Evolutionary conservation across 345 rosid genomes (phyloP).

Genomic region (Heritiera fomes): DNA sequence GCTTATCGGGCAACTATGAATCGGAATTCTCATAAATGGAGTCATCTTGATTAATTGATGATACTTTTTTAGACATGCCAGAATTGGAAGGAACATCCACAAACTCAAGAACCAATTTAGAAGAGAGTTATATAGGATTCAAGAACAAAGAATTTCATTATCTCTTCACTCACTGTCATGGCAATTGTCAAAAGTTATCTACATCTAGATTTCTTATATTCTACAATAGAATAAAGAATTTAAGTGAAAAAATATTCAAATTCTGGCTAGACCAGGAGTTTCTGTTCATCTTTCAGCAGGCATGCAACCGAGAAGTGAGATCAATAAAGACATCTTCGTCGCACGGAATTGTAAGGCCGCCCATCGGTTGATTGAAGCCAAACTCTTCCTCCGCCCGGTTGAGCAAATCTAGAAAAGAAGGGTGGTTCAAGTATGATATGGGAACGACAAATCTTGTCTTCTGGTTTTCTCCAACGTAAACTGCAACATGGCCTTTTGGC

Average conservation of each 20-base stretch:
- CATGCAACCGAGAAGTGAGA: slow-evolving; percentile 33
- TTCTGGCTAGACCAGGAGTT: not conserved
- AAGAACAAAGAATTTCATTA: not conserved
- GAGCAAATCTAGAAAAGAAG: slow-evolving; percentile 58
- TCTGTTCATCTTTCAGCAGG: slow-evolving; percentile 10
- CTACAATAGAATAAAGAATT: not conserved
- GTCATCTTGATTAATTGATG: not conserved
- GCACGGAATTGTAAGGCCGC: slow-evolving; percentile 84
- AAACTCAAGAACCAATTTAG: not conserved
- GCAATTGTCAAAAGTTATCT: not conserved
- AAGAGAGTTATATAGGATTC: not conserved
- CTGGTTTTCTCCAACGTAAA: slow-evolving; percentile 55
- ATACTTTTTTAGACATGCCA: not conserved
- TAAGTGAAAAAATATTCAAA: not conserved
- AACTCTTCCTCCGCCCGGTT: slow-evolving; percentile 71
- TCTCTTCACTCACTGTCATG: not conserved
- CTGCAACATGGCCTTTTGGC: slow-evolving; percentile 55
- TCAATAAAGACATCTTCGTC: slow-evolving; percentile 56
- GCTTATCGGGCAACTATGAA: not conserved
- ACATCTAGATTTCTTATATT: slow-evolving; percentile 8
- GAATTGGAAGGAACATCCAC: not conserved
- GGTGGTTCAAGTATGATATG: slow-evolving; percentile 63
- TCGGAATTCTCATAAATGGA: not conserved
- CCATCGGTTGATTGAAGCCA: slow-evolving; percentile 78
- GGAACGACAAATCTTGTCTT: slow-evolving; percentile 71